Percentiles rank a stretch among this genome's conserved stretches.
phyloP scores from a whole-genome alignment of 306 rosid species.

The Corylus avellana region DNA sequence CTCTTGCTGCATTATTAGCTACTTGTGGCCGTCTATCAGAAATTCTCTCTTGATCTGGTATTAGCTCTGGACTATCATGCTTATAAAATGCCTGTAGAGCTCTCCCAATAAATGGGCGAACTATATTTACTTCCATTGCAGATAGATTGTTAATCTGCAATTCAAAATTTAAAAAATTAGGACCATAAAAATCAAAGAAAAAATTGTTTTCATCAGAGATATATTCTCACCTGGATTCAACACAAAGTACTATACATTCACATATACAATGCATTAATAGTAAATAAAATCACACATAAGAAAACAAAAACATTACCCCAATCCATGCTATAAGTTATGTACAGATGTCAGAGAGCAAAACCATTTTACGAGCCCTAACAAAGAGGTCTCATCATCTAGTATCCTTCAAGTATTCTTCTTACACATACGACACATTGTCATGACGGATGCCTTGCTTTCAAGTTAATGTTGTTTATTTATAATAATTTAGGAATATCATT shows the following conservation, averaged over 20 bases:
- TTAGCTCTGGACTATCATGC: conserved; percentile 84
- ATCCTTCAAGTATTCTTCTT: not conserved
- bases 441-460: not conserved
- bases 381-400: not conserved
- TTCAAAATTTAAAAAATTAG: conserved; percentile 19
- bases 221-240: not conserved
- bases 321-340: not conserved
- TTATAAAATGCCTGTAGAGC: conserved; percentile 85
- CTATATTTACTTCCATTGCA: conserved; percentile 96
- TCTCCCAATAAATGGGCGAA: conserved; percentile 92
- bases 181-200: conserved; percentile 18
- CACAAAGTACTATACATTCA: not conserved
- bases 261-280: not conserved
- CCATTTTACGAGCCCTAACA: not conserved
- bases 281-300: not conserved
- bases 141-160: conserved; percentile 84
- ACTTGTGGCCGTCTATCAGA: conserved; percentile 63
- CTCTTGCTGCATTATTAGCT: conserved; percentile 69
- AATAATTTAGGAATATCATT: not conserved
- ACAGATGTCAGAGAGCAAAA: not conserved
- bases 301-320: not conserved
- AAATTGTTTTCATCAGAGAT: conserved; percentile 12
- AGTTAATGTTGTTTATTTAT: not conserved
- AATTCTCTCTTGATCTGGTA: conserved; percentile 80
- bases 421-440: not conserved